These are phyloP conservation scores for Allomyces macrogynus DNA, from an alignment of 192 early-diverging fungal genomes.

Conservation along the genomic window DNA sequence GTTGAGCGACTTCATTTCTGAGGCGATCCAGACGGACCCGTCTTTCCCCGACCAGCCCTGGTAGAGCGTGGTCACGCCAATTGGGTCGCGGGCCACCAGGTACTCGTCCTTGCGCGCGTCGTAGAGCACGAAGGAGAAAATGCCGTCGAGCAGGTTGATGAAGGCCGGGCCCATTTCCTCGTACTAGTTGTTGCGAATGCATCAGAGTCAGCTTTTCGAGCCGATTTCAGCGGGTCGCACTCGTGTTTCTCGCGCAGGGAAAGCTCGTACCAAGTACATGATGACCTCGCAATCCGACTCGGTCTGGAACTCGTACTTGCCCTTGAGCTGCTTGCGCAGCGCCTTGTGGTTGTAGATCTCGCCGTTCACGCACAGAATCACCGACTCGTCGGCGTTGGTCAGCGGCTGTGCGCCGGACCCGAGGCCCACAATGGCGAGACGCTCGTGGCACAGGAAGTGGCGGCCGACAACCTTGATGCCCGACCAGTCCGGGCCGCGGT, in stretches of 20 bases:
- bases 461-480: conserved; percentile 64
- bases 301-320: conserved; percentile 64
- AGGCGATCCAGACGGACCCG: conserved; percentile 75
- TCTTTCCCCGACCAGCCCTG: conserved; percentile 71
- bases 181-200: conserved; percentile 30
- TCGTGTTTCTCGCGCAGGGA: background rate
- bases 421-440: conserved; percentile 94
- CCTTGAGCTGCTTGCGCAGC: conserved; percentile 53
- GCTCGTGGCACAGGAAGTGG: conserved; percentile 88
- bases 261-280: conserved; percentile 52
- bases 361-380: conserved; percentile 86
- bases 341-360: conserved; percentile 97
- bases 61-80: conserved; percentile 97
- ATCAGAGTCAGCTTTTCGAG: background rate
- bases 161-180: conserved; percentile 65
- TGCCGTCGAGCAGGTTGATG: conserved; percentile 75
- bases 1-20: conserved; percentile 87
- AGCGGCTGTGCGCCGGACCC: conserved; percentile 79
- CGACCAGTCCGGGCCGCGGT: conserved; percentile 98
- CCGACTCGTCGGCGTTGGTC: conserved; percentile 67
- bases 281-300: conserved; percentile 97
- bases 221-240: too few relatives aligned
- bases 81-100: conserved; percentile 87
- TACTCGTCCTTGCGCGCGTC: conserved; percentile 60
- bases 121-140: conserved; percentile 87